These are phyloP conservation scores for Venturia effusa DNA, from an alignment of 2,329 filamentous ascomycete species.

Conservation along the genomic window DNA sequence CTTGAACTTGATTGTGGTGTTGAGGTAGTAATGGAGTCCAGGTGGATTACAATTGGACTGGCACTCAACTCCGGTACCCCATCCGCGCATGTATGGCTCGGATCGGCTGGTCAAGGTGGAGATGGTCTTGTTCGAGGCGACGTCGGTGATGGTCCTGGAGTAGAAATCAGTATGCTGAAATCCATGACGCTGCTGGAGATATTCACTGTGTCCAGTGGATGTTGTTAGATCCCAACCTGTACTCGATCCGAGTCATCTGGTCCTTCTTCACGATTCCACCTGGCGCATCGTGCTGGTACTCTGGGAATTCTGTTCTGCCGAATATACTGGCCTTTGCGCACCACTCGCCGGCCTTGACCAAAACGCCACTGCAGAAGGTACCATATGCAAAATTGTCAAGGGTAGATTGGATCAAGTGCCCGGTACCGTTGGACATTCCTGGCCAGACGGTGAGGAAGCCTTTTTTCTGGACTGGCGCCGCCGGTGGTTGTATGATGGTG, in stretches of 20 bases:
- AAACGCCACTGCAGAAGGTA: neutral
- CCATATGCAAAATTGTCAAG: conserved; percentile 20
- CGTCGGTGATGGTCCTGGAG: neutral
- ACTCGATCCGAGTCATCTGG: neutral
- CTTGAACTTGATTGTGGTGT: conserved; percentile 4
- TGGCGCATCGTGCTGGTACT: neutral
- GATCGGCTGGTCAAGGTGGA: neutral
- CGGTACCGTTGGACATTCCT: conserved; percentile 36
- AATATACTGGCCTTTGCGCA: neutral
- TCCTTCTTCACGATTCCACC: neutral
- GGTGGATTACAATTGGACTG: neutral
- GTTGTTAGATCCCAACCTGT: neutral
- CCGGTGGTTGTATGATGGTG: neutral
- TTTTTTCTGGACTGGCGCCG: neutral
- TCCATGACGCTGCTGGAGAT: neutral
- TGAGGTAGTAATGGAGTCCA: neutral
- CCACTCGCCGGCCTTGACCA: neutral
- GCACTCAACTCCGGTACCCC: neutral
- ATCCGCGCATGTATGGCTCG: conserved; percentile 3
- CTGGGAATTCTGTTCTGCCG: neutral
- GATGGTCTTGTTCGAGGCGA: neutral
- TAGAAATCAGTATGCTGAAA: neutral
- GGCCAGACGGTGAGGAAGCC: conserved; percentile 25
- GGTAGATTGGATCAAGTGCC: conserved; percentile 32
- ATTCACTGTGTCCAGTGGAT: conserved; percentile 2